Conservation (phyloP, 805 yeast genomes). For the Myxozyma sirexii region DNA sequence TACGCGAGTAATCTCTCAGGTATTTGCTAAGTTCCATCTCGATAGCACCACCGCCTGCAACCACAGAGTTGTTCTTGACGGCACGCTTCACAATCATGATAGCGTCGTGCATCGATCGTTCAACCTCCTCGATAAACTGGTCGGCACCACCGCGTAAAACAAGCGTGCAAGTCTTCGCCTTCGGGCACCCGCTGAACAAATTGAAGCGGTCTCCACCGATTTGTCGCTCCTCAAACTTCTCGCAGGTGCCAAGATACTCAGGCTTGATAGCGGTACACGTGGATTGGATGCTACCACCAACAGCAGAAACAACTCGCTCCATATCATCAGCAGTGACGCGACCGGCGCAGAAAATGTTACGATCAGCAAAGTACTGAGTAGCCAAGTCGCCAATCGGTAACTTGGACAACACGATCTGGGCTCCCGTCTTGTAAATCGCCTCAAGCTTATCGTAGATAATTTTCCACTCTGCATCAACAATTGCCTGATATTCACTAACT, state of each 20-base stretch:
- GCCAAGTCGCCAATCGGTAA: constrained; percentile 98
- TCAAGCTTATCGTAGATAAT: constrained; percentile 84
- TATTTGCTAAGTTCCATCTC: constrained; percentile 95
- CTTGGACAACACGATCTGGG: constrained; percentile 88
- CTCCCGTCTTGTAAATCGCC: constrained; percentile 81
- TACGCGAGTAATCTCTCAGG: constrained; percentile 81
- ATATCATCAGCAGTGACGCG: constrained; percentile 86
- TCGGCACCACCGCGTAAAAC: constrained; percentile 97
- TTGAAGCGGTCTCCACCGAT: constrained; percentile 96
- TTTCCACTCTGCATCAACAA: constrained; percentile 99
- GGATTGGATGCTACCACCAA: constrained; percentile 87
- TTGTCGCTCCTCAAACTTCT: constrained; percentile 84
- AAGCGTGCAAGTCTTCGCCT: constrained; percentile 90
- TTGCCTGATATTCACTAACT: constrained; percentile 90
- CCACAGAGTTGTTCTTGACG: constrained; percentile 79
- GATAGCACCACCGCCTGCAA: constrained; percentile 99
- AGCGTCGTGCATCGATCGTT: constrained; percentile 96
- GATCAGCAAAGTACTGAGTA: constrained; percentile 97
- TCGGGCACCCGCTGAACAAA: constrained; percentile 88
- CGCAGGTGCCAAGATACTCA: constrained; percentile 83
- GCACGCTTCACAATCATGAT: constrained; percentile 98
- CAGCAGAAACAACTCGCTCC: constrained; percentile 90
- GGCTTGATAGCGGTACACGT: constrained; percentile 62
- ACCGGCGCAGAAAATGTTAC: constrained; percentile 96
- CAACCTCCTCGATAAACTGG: constrained; percentile 97